A percentile compares a stretch with the other conserved stretches of the same genome.
phyloP scores from a whole-genome alignment of 768 basidiomycete species.

The Ephemerocybe angulata region DNA sequence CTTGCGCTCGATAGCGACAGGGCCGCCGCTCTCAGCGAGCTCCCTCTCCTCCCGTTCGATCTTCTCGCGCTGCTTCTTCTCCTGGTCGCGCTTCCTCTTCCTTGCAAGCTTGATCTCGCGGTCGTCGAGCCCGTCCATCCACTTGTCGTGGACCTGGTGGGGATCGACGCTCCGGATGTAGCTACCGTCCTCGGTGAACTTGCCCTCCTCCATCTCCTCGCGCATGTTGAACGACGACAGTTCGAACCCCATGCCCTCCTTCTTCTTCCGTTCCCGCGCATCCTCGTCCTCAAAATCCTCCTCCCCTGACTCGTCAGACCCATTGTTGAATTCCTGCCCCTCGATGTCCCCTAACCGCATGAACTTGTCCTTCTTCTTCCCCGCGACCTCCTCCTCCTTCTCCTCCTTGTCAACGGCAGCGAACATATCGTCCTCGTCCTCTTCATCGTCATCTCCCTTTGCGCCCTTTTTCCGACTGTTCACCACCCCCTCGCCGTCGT shows the following conservation, averaged over 20 bases:
- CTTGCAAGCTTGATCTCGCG: slow-evolving; percentile 80
- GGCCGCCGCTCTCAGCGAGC: slow-evolving; percentile 63
- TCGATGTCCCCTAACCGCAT: slow-evolving; percentile 92
- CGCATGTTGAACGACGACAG: slow-evolving; percentile 98
- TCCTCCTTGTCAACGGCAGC: slow-evolving; percentile 60
- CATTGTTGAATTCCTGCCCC: slow-evolving; percentile 83
- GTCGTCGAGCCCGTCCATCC: slow-evolving; percentile 92
- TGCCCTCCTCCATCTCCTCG: slow-evolving; percentile 97
- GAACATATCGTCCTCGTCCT: slow-evolving; percentile 81
- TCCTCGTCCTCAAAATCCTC: slow-evolving; percentile 68
- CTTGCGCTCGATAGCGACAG: slow-evolving; percentile 57
- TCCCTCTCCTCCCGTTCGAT: slow-evolving; percentile 73
- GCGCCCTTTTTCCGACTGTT: slow-evolving; percentile 61
- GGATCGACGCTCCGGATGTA: slow-evolving; percentile 86
- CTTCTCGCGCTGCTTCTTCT: slow-evolving; percentile 66
- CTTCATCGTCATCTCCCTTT: slow-evolving; percentile 47
- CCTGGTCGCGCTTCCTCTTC: slow-evolving; percentile 69
- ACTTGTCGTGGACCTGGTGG: slow-evolving; percentile 87
- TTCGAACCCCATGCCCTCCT: slow-evolving; percentile 86
- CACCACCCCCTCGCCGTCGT: slow-evolving; percentile 94
- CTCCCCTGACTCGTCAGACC: slow-evolving; percentile 33
- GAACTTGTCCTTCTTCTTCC: slow-evolving; percentile 65
- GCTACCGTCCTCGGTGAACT: slow-evolving; percentile 90
- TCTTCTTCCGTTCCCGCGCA: slow-evolving; percentile 66
- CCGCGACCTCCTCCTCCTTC: slow-evolving; percentile 36